phyloP scores from a whole-genome alignment of 495 filamentous ascomycete species.

The Astrothelium subdiscretum region DNA sequence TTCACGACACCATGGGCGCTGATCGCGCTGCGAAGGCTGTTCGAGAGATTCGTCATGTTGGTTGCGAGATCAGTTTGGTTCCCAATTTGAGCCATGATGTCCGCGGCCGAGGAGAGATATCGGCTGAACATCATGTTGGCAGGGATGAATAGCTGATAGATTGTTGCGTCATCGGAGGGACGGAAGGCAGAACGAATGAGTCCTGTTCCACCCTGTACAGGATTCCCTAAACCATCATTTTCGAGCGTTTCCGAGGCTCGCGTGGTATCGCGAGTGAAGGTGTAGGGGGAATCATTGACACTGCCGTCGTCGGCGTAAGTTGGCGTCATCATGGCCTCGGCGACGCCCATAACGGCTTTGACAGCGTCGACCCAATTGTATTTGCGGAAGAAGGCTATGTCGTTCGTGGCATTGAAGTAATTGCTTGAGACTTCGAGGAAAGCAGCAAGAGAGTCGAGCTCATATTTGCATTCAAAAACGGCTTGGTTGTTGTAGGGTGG shows the following conservation, averaged over 20 bases:
- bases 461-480: constrained; percentile 58
- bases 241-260: constrained; percentile 47
- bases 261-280: constrained; percentile 46
- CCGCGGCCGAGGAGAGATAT: constrained; percentile 41
- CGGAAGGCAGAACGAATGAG: constrained; percentile 53
- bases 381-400: constrained; percentile 46
- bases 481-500: constrained; percentile 38
- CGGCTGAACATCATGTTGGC: constrained; percentile 58
- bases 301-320: constrained; percentile 46
- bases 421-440: constrained; percentile 51
- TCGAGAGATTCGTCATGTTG: constrained; percentile 41
- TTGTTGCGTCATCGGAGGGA: constrained; percentile 50
- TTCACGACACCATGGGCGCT: constrained; percentile 38
- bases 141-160: constrained; percentile 50
- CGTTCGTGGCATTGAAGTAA: constrained; percentile 44
- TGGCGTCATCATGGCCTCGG: constrained; percentile 46
- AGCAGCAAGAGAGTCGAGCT: constrained; percentile 55
- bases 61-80: constrained; percentile 31
- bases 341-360: constrained; percentile 41
- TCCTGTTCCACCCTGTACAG: constrained; percentile 43
- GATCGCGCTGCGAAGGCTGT: constrained; percentile 39
- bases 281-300: constrained; percentile 42
- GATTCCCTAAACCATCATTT: constrained; percentile 47
- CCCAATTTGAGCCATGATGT: constrained; percentile 42
- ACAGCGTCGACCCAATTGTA: constrained; percentile 50